These are phyloP conservation scores for Xylariaceae sp. DNA, from an alignment of 2,329 filamentous ascomycete genomes.

Conservation along the genomic window DNA sequence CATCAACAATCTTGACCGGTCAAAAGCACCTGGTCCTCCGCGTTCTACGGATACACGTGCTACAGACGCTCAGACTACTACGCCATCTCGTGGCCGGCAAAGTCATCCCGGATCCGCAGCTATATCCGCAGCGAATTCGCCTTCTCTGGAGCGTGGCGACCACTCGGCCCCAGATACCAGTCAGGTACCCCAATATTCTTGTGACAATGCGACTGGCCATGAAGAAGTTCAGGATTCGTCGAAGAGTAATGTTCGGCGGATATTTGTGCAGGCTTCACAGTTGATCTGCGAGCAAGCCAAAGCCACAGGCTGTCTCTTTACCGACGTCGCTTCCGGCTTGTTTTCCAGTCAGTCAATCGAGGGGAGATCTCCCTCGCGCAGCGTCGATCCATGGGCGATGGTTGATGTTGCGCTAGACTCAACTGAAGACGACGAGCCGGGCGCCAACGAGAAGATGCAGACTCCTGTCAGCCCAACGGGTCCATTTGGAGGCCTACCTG, in stretches of 20 bases:
- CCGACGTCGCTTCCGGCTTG: constrained; percentile 13
- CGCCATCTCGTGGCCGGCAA: constrained; percentile 8
- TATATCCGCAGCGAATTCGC: neutral
- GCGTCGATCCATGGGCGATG: constrained; percentile 1
- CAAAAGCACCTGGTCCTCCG: neutral
- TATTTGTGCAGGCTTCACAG: constrained; percentile 20
- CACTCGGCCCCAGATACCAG: neutral
- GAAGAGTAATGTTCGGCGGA: constrained; percentile 13
- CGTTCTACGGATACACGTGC: constrained; percentile 9
- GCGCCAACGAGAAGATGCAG: neutral
- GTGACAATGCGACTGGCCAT: constrained; percentile 1
- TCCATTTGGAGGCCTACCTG: neutral
- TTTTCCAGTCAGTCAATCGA: constrained; percentile 10
- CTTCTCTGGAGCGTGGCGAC: neutral
- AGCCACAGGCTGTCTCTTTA: constrained; percentile 19
- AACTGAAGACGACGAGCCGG: constrained; percentile 12
- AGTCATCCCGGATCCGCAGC: neutral
- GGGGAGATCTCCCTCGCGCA: constrained; percentile 1
- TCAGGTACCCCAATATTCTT: constrained; percentile 10
- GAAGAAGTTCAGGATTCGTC: constrained; percentile 10
- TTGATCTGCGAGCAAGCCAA: constrained; percentile 18
- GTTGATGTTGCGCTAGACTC: constrained; percentile 13
- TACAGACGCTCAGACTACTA: constrained; percentile 13
- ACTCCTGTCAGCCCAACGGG: neutral
- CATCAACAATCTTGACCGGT: constrained; percentile 8